These are phyloP conservation scores for Coemansia furcata DNA, from an alignment of 192 early-diverging fungal genomes.

Conservation along the genomic window DNA sequence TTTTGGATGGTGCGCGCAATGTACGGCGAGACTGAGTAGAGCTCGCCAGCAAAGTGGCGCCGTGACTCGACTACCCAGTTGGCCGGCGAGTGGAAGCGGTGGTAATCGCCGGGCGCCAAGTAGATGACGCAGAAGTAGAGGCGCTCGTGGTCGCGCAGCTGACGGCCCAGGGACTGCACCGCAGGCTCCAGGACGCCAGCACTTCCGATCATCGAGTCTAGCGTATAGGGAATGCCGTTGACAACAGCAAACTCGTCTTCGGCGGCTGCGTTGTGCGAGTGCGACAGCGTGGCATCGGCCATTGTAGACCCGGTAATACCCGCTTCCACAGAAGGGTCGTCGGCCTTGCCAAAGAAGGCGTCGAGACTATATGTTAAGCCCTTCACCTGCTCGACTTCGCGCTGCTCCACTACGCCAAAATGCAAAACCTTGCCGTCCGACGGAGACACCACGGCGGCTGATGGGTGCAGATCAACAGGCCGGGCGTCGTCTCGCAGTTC, in stretches of 20 bases:
- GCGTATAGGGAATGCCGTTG: constrained; percentile 81
- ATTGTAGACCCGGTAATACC: constrained; percentile 50
- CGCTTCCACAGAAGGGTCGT: constrained; percentile 2
- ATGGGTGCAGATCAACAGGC: constrained; percentile 53
- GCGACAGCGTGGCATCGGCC: constrained; percentile 37
- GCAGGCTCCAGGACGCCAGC: constrained; percentile 38
- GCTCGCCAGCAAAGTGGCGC: constrained; percentile 93
- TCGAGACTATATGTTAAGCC: constrained; percentile 89
- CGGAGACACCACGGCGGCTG: constrained; percentile 71
- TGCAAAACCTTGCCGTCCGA: constrained; percentile 90
- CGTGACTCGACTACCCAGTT: constrained; percentile 88
- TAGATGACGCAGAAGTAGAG: constrained; percentile 94
- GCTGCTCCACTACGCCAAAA: constrained; percentile 78
- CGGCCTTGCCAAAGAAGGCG: constrained; percentile 73
- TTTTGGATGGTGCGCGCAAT: constrained; percentile 81
- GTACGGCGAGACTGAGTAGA: constrained; percentile 93
- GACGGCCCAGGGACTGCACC: constrained; percentile 40
- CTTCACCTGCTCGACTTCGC: constrained; percentile 90
- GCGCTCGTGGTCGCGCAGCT: constrained; percentile 62
- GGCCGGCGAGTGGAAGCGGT: constrained; percentile 96
- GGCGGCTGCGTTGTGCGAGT: constrained; percentile 63
- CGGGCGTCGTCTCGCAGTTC: constrained; percentile 75
- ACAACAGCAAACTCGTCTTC: constrained; percentile 86
- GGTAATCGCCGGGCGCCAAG: constrained; percentile 97
- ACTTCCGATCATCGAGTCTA: constrained; percentile 70